phyloP scores from a whole-genome alignment of 2,329 filamentous ascomycete genomes.

The Chaetomium sp. region DNA sequence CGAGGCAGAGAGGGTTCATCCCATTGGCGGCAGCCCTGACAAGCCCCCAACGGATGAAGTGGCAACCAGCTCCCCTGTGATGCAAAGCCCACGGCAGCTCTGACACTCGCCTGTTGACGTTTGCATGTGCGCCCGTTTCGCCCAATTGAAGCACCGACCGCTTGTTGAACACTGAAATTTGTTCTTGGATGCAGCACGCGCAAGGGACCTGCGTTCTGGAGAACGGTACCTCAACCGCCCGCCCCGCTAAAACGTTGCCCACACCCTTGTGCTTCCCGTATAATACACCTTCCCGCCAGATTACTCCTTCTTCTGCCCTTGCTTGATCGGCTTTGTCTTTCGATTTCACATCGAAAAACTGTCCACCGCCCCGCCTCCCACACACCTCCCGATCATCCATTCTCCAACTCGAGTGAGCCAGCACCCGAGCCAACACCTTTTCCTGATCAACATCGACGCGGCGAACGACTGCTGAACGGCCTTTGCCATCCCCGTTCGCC shows the following conservation, averaged over 20 bases:
- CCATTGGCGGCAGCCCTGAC: slow-evolving; percentile 8
- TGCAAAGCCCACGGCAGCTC: background rate
- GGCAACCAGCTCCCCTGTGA: background rate
- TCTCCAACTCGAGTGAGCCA: slow-evolving; percentile 6
- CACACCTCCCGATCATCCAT: background rate
- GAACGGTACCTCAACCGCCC: slow-evolving; percentile 2
- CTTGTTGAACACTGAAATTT: slow-evolving; percentile 4
- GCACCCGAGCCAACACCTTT: slow-evolving; percentile 7
- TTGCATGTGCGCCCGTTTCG: background rate
- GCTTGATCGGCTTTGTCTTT: background rate
- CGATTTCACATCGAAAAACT: background rate
- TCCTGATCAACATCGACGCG: slow-evolving; percentile 4
- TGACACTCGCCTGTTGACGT: background rate
- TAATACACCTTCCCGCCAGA: slow-evolving; percentile 16
- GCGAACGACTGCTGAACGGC: slow-evolving; percentile 10
- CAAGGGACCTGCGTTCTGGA: slow-evolving; percentile 3
- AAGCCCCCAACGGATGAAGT: slow-evolving; percentile 12
- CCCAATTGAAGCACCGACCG: background rate
- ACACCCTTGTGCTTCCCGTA: slow-evolving; percentile 16
- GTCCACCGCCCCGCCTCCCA: background rate
- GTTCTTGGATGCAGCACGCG: slow-evolving; percentile 1
- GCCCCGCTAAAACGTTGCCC: slow-evolving; percentile 8
- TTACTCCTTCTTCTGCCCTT: slow-evolving; percentile 4
- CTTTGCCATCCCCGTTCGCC: slow-evolving; percentile 12
- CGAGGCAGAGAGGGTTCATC: slow-evolving; percentile 9